These are phyloP conservation scores for Lathyrus sativus DNA, from an alignment of 306 rosid genomes.

Conservation along the genomic window DNA sequence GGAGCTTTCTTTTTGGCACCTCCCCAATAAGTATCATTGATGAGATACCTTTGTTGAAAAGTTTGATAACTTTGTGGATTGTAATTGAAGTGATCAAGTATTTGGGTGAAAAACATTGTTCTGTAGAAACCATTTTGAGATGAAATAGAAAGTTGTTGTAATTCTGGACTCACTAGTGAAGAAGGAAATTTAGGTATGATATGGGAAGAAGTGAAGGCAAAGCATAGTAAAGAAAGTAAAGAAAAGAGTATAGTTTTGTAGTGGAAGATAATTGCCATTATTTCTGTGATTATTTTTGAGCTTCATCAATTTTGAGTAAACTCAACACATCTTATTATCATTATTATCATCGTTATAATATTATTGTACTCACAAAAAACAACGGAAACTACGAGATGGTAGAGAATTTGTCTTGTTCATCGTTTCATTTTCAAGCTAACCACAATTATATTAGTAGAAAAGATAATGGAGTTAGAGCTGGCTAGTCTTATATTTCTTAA, in stretches of 20 bases:
- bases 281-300: too few relatives aligned
- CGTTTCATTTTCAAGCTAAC: too few relatives aligned
- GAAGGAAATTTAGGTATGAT: constrained; percentile 53
- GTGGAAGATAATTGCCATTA: constrained; percentile 28
- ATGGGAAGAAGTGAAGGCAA: constrained; percentile 34
- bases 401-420: too few relatives aligned
- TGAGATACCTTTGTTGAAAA: constrained; percentile 80
- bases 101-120: constrained; percentile 72
- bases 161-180: constrained; percentile 41
- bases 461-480: too few relatives aligned
- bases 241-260: constrained; percentile 8
- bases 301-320: too few relatives aligned
- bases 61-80: constrained; percentile 63
- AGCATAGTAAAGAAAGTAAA: constrained; percentile 27
- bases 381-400: too few relatives aligned
- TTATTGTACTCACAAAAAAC: too few relatives aligned
- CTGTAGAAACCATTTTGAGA: constrained; percentile 42
- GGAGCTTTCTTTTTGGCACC: constrained; percentile 71
- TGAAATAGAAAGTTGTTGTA: constrained; percentile 40
- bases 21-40: constrained; percentile 81
- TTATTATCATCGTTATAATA: too few relatives aligned
- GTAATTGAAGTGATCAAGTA: constrained; percentile 81
- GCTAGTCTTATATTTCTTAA: too few relatives aligned
- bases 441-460: too few relatives aligned
- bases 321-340: too few relatives aligned